phyloP scores from a whole-genome alignment of 768 basidiomycete genomes.

The Imleria badia region DNA sequence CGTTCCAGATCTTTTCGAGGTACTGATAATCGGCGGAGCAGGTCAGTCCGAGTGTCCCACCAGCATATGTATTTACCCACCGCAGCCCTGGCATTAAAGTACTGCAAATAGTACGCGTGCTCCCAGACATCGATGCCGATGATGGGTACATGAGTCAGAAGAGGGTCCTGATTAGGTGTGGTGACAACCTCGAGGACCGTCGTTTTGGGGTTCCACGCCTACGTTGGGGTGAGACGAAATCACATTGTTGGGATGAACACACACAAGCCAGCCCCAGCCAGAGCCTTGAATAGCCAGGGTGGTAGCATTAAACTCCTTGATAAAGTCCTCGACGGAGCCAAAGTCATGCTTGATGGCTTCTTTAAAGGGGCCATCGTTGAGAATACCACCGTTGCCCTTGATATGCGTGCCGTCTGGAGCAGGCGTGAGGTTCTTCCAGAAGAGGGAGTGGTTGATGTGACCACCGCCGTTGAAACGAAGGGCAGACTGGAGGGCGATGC shows the following conservation, averaged over 20 bases:
- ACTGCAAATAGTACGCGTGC: conserved; percentile 96
- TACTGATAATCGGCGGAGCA: conserved; percentile 43
- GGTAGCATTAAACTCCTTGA: conserved; percentile 81
- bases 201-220: conserved; percentile 73
- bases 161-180: conserved; percentile 95
- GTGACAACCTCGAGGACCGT: conserved; percentile 84
- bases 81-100: conserved; percentile 91
- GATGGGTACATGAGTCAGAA: conserved; percentile 73
- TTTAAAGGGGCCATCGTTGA: conserved; percentile 69
- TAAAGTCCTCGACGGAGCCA: conserved; percentile 69
- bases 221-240: not conserved
- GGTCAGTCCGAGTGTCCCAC: not conserved
- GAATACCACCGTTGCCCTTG: conserved; percentile 62
- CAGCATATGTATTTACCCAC: conserved; percentile 46
- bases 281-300: conserved; percentile 89
- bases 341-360: conserved; percentile 62
- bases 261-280: conserved; percentile 96
- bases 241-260: conserved; percentile 36
- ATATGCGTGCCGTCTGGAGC: conserved; percentile 41
- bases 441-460: conserved; percentile 96
- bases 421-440: conserved; percentile 94
- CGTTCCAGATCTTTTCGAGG: conserved; percentile 73
- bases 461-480: conserved; percentile 29
- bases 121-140: conserved; percentile 97
- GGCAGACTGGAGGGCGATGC: conserved; percentile 28